Evolutionary conservation across 2,329 filamentous ascomycete genomes (phyloP), one percentile per base, ranked within the genome.

Genomic region (Samsoniella hepiali): DNA sequence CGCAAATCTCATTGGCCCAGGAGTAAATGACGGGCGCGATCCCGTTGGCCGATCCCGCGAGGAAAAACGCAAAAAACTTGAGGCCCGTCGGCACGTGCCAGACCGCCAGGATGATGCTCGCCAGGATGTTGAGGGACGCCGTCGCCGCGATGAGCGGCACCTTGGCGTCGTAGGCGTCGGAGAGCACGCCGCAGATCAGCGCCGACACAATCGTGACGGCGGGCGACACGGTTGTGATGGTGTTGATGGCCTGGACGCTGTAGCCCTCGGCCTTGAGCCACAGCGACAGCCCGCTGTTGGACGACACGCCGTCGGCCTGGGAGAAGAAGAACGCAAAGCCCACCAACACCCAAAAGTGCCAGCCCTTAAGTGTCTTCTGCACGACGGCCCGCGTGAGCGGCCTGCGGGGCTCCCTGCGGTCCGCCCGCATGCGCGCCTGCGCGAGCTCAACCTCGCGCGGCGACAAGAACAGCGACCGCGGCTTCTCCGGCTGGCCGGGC

Each of bases 141-240:
- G 66, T 67, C 22, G 57, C 42, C 2, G 72, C 71, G 22, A 70
- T 70, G 15, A 76, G 64, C 15, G 69, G 66, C 32, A 74, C 66
- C 31, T 77, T 73, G 4, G 76, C 81, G 3, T 79, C 82, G 62
- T 83, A 78, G 1, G 78, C 77, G 68, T 86, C 84, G 3, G 82
- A 84, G 3, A 78, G 75, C 79, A 82, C 84, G 2, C 82, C 84
- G 65, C 83, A 85, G 3, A 77, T 69, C 0, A 87, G 72, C 0
- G 83, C 84, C 2, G 78, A 78, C 9, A 84, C 72, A 0, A 85
- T 67, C 36, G 74, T 71, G 0, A 73, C 63, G 1, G 70, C 72
- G 10, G 70, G 74, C 10, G 71, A 77, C 0, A 76, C 75, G 0
- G 79, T 81, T 0, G 81, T 79, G 59, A 82, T 80, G 31, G 78